Evolutionary conservation across 2,329 filamentous ascomycete species (phyloP).

Genomic region (Domatiomyces globalis): DNA sequence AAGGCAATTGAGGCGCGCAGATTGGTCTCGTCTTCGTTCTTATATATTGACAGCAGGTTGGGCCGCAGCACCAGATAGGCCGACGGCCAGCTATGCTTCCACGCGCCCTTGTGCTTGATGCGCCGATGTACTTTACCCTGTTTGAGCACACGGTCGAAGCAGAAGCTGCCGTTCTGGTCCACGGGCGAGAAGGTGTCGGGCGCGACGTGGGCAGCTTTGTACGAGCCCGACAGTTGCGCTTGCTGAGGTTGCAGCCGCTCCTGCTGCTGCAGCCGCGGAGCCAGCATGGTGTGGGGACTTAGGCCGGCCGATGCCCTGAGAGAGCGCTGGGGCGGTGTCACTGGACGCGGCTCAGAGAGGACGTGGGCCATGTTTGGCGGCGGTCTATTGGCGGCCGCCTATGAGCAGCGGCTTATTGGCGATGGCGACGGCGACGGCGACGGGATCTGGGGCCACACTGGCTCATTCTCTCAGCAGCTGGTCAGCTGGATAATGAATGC

Average conservation of each 20-base stretch:
- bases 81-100: slow-evolving; percentile 68
- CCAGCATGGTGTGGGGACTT: slow-evolving; percentile 10
- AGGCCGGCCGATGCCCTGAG: slow-evolving; percentile 7
- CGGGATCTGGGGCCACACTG: neutral
- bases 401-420: neutral
- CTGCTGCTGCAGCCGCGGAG: slow-evolving; percentile 2
- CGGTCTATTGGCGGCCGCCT: neutral
- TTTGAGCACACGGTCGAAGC: slow-evolving; percentile 88
- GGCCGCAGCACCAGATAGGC: slow-evolving; percentile 82
- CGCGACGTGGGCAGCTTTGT: slow-evolving; percentile 35
- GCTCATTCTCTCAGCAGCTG: neutral
- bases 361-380: neutral
- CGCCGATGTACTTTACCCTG: slow-evolving; percentile 74
- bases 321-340: slow-evolving; percentile 5
- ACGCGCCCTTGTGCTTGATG: slow-evolving; percentile 62
- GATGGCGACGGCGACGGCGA: too few species aligned
- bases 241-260: slow-evolving; percentile 2
- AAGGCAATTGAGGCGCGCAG: slow-evolving; percentile 78
- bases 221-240: slow-evolving; percentile 10
- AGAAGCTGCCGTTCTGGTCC: slow-evolving; percentile 89
- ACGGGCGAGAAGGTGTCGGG: slow-evolving; percentile 66
- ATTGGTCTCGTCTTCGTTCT: slow-evolving; percentile 76
- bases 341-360: slow-evolving; percentile 6
- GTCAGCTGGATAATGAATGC: neutral
- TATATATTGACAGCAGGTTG: slow-evolving; percentile 83